Conservation (phyloP, 2,329 filamentous ascomycete genomes). For the Pyrenochaeta sp. region DNA sequence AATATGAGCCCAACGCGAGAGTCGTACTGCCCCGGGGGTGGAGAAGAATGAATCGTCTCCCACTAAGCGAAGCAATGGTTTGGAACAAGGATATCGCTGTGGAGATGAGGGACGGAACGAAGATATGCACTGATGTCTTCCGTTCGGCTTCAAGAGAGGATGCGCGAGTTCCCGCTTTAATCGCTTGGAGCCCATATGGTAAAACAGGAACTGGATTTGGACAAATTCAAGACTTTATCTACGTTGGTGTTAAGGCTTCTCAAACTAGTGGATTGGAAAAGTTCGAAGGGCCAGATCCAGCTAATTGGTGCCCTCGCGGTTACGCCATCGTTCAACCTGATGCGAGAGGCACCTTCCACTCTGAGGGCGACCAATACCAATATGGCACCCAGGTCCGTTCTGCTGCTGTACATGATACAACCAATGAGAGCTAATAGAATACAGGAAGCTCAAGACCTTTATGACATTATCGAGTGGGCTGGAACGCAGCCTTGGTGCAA, state of each 20-base stretch:
- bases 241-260: constrained; percentile 8
- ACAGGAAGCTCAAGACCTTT: constrained; percentile 52
- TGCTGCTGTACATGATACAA: too few species aligned
- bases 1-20: constrained; percentile 14
- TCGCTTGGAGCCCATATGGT: constrained; percentile 55
- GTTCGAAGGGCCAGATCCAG: constrained; percentile 53
- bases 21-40: constrained; percentile 10
- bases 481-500: constrained; percentile 55
- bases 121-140: constrained; percentile 15
- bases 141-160: constrained; percentile 25
- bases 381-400: too few species aligned
- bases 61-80: constrained; percentile 11
- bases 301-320: constrained; percentile 36
- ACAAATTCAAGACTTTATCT: constrained; percentile 4
- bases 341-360: constrained; percentile 33
- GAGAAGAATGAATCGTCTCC: constrained; percentile 5
- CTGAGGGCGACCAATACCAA: too few species aligned
- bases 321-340: constrained; percentile 44
- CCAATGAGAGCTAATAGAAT: too few species aligned
- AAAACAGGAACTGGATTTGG: constrained; percentile 36
- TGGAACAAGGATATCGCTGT: constrained; percentile 13
- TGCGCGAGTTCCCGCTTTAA: constrained; percentile 50
- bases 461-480: constrained; percentile 54
- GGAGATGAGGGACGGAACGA: constrained; percentile 16
- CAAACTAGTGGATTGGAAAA: constrained; percentile 41